phyloP scores from a whole-genome alignment of 2,329 filamentous ascomycete genomes.

The Stagonosporopsis chrysanthemi region DNA sequence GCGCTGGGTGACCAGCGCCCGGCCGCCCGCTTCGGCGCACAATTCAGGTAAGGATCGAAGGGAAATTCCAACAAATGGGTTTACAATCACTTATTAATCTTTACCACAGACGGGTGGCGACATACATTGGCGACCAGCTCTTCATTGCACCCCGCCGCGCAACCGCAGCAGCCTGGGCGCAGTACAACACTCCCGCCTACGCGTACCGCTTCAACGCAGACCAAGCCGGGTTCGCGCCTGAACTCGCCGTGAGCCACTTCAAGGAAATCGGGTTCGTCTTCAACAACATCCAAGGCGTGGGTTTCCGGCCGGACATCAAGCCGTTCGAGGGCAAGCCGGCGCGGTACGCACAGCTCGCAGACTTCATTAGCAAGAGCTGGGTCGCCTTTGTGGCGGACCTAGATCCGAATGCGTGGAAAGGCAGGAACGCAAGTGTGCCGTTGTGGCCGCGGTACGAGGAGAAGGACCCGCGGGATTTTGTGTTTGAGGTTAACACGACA shows the following conservation, averaged over 20 bases:
- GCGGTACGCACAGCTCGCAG: constrained; percentile 45
- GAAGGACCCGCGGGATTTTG: constrained; percentile 48
- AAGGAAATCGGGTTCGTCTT: constrained; percentile 54
- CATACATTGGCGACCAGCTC: constrained; percentile 58
- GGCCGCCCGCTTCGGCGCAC: constrained; percentile 28
- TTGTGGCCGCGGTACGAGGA: constrained; percentile 23
- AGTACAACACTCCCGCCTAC: constrained; percentile 58
- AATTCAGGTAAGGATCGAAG: constrained; percentile 46
- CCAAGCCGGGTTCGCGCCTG: constrained; percentile 44
- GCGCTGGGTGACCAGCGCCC: constrained; percentile 22
- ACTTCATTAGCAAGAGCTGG: constrained; percentile 51
- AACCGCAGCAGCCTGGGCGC: constrained; percentile 58
- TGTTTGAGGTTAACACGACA: constrained; percentile 51
- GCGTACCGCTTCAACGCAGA: constrained; percentile 67
- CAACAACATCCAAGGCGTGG: constrained; percentile 50
- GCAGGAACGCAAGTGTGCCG: not conserved
- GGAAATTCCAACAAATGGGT: too few species aligned
- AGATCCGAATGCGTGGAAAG: constrained; percentile 38
- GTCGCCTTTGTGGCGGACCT: constrained; percentile 50
- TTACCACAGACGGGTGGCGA: constrained; percentile 54
- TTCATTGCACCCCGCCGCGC: constrained; percentile 63
- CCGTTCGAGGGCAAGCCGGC: constrained; percentile 38
- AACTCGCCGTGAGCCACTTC: constrained; percentile 59
- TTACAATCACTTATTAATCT: too few species aligned
- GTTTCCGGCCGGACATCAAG: constrained; percentile 44